Percentiles rank a stretch among this genome's conserved stretches.
These are phyloP conservation scores for Synchytrium microbalum DNA, from an alignment of 371 early-diverging fungal species.

Conservation along the genomic window DNA sequence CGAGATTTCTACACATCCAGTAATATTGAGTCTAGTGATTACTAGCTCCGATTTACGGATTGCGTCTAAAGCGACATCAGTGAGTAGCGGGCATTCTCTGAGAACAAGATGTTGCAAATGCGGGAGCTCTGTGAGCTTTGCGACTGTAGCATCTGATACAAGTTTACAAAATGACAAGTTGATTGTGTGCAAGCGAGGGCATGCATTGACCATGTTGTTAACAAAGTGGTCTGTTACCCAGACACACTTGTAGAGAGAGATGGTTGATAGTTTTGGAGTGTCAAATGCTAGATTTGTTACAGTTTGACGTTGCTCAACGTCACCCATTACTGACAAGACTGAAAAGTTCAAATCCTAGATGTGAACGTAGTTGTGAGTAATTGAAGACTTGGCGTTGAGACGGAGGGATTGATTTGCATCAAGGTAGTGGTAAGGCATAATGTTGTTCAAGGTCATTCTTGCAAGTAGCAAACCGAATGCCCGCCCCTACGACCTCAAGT, in stretches of 20 bases:
- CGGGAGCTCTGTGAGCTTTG: too few relatives aligned
- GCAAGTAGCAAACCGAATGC: too few relatives aligned
- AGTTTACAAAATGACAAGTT: conserved; percentile 1
- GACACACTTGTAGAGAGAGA: neutral
- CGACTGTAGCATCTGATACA: neutral
- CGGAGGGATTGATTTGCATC: too few relatives aligned
- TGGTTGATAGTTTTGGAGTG: neutral
- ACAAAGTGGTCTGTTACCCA: neutral
- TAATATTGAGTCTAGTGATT: too few relatives aligned
- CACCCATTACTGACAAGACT: conserved; percentile 4
- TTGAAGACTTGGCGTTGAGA: too few relatives aligned
- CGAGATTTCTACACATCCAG: too few relatives aligned
- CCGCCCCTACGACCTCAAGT: too few relatives aligned
- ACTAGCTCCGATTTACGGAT: too few relatives aligned
- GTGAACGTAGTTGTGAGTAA: too few relatives aligned
- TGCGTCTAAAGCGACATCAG: neutral
- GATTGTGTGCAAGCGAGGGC: neutral
- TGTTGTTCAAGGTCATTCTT: too few relatives aligned
- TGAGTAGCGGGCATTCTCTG: neutral
- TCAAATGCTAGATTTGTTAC: neutral
- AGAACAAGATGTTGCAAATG: neutral
- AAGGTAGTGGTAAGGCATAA: too few relatives aligned
- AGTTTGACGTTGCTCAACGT: neutral
- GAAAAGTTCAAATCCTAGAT: conserved; percentile 1
- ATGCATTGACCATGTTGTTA: neutral